These are phyloP conservation scores for Wickerhamiella allomyrinae DNA, from an alignment of 805 yeast genomes.

Conservation along the genomic window DNA sequence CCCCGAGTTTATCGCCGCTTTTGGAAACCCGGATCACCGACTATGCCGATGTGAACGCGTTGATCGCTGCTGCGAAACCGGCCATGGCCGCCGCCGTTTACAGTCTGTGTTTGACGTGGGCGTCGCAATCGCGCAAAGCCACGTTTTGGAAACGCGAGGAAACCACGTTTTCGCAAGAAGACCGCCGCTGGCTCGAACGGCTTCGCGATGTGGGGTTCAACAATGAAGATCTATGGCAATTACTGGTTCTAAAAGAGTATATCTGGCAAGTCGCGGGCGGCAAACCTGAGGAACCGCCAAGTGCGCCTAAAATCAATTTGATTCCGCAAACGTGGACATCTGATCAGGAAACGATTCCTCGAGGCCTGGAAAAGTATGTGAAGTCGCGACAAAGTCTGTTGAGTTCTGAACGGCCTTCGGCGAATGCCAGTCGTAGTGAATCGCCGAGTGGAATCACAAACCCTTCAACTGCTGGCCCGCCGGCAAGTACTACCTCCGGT, in stretches of 20 bases:
- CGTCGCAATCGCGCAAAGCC: slow-evolving; percentile 45
- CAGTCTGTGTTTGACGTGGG: slow-evolving; percentile 57
- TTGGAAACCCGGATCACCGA: slow-evolving; percentile 63
- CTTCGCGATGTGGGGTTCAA: slow-evolving; percentile 59
- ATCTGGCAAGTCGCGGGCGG: slow-evolving; percentile 29
- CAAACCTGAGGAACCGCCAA: background rate
- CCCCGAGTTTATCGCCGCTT: slow-evolving; percentile 66
- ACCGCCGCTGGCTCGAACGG: slow-evolving; percentile 44
- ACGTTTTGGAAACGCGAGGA: slow-evolving; percentile 56
- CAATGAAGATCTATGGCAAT: slow-evolving; percentile 69
- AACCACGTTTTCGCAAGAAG: slow-evolving; percentile 19
- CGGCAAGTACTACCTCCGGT: too few species aligned
- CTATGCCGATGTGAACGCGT: slow-evolving; percentile 49
- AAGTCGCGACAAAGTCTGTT: background rate
- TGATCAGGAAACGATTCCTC: background rate
- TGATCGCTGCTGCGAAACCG: slow-evolving; percentile 44
- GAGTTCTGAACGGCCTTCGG: background rate
- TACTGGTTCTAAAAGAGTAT: slow-evolving; percentile 55
- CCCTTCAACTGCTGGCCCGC: too few species aligned
- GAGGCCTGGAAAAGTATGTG: background rate
- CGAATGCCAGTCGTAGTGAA: too few species aligned
- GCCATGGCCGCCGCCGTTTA: slow-evolving; percentile 57
- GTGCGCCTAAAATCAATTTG: background rate
- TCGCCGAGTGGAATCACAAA: too few species aligned
- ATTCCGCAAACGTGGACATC: background rate